phyloP scores from a whole-genome alignment of 1,284 basidiomycete species.

The Leccinum subfulvum region DNA sequence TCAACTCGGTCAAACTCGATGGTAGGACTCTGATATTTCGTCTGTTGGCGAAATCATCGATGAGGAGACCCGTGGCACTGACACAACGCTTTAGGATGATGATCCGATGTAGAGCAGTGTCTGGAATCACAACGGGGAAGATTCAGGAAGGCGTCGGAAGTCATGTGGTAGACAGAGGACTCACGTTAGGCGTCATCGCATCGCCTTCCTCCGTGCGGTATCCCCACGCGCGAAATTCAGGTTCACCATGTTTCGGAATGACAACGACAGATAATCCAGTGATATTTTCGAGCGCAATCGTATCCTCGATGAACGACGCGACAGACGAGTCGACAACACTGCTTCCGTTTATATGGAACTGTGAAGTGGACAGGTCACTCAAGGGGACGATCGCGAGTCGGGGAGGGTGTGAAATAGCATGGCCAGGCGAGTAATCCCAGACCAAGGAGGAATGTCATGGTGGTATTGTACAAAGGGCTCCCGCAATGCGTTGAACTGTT shows the following conservation, averaged over 20 bases:
- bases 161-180: background rate
- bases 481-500: background rate
- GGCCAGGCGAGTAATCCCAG: background rate
- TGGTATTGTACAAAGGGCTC: background rate
- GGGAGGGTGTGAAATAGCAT: background rate
- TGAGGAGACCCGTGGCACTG: background rate
- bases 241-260: background rate
- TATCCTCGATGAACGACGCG: background rate
- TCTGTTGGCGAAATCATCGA: background rate
- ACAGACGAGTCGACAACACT: background rate
- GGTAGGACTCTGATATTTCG: background rate
- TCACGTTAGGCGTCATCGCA: background rate
- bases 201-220: background rate
- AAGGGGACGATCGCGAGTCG: background rate
- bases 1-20: background rate
- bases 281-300: background rate
- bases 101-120: background rate
- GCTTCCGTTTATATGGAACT: background rate
- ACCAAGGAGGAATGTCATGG: background rate
- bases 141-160: background rate
- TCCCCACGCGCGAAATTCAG: background rate
- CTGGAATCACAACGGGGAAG: background rate
- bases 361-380: background rate
- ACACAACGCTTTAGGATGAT: background rate
- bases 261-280: background rate